These are phyloP conservation scores for Westerdykella sp. DNA, from an alignment of 2,329 filamentous ascomycete genomes.

Conservation along the genomic window DNA sequence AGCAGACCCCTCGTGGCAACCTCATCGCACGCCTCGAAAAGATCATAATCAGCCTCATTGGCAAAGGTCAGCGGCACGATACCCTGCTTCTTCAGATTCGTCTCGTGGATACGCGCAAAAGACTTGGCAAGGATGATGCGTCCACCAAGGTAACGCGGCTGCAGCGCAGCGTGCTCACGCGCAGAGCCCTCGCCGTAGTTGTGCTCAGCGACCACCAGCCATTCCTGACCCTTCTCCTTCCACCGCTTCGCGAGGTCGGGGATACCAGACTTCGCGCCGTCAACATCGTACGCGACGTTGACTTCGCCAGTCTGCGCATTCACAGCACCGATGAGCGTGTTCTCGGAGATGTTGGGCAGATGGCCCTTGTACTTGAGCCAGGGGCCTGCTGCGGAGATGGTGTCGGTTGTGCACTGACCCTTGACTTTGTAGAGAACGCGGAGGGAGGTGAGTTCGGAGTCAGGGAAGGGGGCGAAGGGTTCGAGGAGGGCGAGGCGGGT, in stretches of 20 bases:
- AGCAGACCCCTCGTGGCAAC: constrained; percentile 77
- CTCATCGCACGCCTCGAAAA: constrained; percentile 73
- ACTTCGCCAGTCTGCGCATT: constrained; percentile 91
- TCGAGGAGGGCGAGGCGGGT: constrained; percentile 85
- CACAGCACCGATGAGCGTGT: constrained; percentile 91
- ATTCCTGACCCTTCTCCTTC: constrained; percentile 68
- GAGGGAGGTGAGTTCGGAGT: constrained; percentile 65
- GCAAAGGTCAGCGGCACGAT: constrained; percentile 90
- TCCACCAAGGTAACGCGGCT: constrained; percentile 84
- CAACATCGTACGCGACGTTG: constrained; percentile 83
- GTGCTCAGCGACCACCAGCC: constrained; percentile 94
- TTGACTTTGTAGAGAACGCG: constrained; percentile 92
- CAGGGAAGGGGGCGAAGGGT: constrained; percentile 80
- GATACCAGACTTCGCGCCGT: constrained; percentile 69
- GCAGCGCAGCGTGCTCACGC: constrained; percentile 81
- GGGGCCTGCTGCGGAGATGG: constrained; percentile 91
- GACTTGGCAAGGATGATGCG: constrained; percentile 78
- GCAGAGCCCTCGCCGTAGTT: constrained; percentile 94
- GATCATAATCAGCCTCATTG: constrained; percentile 81
- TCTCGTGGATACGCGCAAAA: constrained; percentile 91
- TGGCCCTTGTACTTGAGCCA: constrained; percentile 99
- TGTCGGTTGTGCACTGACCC: constrained; percentile 98
- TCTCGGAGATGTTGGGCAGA: constrained; percentile 93
- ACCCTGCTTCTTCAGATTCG: constrained; percentile 95
- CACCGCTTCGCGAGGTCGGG: constrained; percentile 81